Conservation (phyloP, 345 rosid genomes). For the Salix udensis region DNA sequence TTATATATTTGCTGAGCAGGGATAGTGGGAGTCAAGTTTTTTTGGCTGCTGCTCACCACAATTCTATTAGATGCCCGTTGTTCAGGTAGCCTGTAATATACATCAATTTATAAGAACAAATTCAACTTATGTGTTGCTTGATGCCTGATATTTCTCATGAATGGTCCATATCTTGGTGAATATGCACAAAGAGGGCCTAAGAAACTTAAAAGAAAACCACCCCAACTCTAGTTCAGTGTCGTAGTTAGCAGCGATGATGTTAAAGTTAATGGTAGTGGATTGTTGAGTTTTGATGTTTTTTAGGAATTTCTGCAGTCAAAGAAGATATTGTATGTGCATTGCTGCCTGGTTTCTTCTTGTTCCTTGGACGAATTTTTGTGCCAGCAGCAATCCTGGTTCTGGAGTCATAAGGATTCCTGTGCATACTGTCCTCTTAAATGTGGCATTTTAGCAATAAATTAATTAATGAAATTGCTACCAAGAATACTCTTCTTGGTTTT, state of each 20-base stretch:
- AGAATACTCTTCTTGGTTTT: not conserved
- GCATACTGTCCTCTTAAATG: not conserved
- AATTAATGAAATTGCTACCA: not conserved
- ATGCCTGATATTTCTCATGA: not conserved
- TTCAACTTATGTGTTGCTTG: not conserved
- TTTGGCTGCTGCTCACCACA: conserved; percentile 1
- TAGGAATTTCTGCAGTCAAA: not conserved
- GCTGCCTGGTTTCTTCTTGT: not conserved
- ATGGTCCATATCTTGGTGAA: not conserved
- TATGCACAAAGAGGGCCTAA: not conserved
- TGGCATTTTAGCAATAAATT: not conserved
- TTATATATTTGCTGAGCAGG: conserved; percentile 7
- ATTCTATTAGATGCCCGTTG: not conserved
- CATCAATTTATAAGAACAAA: not conserved
- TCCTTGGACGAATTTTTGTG: not conserved
- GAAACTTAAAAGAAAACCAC: not conserved
- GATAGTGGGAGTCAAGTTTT: not conserved
- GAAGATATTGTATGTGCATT: not conserved
- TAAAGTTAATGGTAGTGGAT: not conserved
- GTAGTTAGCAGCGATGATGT: not conserved
- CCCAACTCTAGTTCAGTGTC: not conserved
- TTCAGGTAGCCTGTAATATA: not conserved
- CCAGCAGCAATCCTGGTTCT: not conserved
- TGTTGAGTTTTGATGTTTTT: not conserved
- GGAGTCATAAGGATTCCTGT: not conserved